phyloP scores from a whole-genome alignment of 1,139 yeast species.

The Yarrowia galli region DNA sequence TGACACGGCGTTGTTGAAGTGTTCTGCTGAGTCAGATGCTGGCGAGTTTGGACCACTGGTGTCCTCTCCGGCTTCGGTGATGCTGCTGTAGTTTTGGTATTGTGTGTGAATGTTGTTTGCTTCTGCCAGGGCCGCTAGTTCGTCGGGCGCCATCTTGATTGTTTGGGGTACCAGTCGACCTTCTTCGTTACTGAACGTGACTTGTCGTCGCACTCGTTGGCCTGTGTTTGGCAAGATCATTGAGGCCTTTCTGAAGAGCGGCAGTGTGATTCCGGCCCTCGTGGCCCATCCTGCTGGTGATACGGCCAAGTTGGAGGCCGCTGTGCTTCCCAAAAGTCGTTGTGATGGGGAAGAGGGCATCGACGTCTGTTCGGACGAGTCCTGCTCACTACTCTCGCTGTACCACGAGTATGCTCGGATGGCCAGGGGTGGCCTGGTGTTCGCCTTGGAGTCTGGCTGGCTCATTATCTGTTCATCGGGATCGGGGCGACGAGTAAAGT shows the following conservation, averaged over 20 bases:
- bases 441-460: conserved; percentile 29
- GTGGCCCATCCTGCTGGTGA: conserved; percentile 32
- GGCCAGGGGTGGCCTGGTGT: conserved; percentile 16
- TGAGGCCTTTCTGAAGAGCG: conserved; percentile 32
- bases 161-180: conserved; percentile 13
- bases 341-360: conserved; percentile 20
- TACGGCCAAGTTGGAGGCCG: neutral
- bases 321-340: conserved; percentile 17
- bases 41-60: neutral
- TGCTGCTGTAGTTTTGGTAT: conserved; percentile 17
- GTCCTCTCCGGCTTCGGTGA: neutral
- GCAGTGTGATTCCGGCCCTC: conserved; percentile 14
- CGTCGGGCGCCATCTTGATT: conserved; percentile 12
- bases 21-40: neutral
- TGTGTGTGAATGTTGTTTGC: neutral
- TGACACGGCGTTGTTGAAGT: neutral
- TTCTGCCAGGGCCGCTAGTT: conserved; percentile 8
- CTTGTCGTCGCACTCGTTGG: conserved; percentile 24
- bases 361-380: conserved; percentile 17
- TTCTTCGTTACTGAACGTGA: conserved; percentile 23
- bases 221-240: conserved; percentile 37
- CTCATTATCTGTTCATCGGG: conserved; percentile 19
- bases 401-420: conserved; percentile 32
- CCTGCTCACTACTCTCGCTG: conserved; percentile 33
- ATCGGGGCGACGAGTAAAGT: neutral